Evolutionary conservation across 176 grass and related monocot genomes (phyloP), one percentile per base, ranked within the genome.

Genomic region (Oryza officinalis): DNA sequence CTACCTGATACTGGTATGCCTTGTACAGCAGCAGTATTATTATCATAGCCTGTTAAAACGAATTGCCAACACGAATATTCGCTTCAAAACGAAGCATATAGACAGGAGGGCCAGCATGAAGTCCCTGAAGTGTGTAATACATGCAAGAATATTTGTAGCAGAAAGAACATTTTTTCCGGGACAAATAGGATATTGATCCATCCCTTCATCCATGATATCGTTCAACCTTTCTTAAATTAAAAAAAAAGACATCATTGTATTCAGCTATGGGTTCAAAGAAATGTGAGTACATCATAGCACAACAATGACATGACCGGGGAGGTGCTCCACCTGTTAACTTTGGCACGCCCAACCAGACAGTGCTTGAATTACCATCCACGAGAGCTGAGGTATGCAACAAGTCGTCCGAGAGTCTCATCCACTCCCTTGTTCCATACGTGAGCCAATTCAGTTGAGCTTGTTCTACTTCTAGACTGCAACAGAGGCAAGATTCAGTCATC

Each of bases 401-500:
- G 80, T 43, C 80, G 69, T 2, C 89, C 89, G 52, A 90, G 84
- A 15, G 89, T 87, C 69, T 90, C 84, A 4, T 90, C 89, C 25
- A 90, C 89, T 17, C 84, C 80, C 75, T 90, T 90, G 69, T 90
- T 90, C 89, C 89, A 90, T 27, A 83, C 80, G 35, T 80, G 89
- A 80, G 84, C 80, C 18, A 90, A 27, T 4, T 90, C 69, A 70
- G 40, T 68, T 54, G 89, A 79, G 25, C 28, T 26, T 10, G 28
- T 83, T 43, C 69, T 45, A 64, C 23, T n/a, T 0, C 30, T 47
- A 40, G 80, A 65, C 89, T 90, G 89, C 32, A 46, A 69, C 17
- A 52, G 38, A 11, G 13, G 40, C 31, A 74, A 86, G 23, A 54
- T 20, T 79, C 4, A 31, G 45, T 59, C 25, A 81, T 0, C 44